Conservation (phyloP, 2,329 filamentous ascomycete species). For the Ophioceras dolichostomum region DNA sequence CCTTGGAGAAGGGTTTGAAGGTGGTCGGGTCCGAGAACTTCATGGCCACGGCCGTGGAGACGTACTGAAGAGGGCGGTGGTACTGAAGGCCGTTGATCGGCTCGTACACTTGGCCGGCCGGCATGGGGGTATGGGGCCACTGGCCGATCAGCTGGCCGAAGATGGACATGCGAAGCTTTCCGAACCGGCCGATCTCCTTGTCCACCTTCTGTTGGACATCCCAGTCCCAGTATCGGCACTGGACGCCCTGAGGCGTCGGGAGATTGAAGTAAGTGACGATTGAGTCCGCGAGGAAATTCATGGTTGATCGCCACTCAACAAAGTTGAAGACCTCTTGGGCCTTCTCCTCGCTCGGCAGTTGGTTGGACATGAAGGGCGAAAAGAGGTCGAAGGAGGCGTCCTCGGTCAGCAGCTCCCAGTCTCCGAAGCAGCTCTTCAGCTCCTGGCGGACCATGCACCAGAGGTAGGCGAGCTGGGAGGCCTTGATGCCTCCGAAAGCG, state of each 20-base stretch:
- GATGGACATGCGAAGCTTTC: neutral
- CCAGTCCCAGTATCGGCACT: constrained; percentile 3
- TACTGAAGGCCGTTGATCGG: neutral
- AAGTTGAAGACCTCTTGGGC: constrained; percentile 1
- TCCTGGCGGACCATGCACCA: constrained; percentile 1
- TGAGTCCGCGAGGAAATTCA: constrained; percentile 1
- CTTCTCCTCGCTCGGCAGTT: neutral
- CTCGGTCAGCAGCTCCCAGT: constrained; percentile 1
- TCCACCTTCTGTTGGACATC: neutral
- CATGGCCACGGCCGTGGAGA: neutral
- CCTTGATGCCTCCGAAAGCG: neutral
- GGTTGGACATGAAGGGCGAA: no score
- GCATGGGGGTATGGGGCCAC: constrained; percentile 1
- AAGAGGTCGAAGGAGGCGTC: no score
- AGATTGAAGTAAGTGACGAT: neutral
- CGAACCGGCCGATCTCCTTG: neutral
- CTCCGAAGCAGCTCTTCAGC: neutral
- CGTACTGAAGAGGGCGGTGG: constrained; percentile 1
- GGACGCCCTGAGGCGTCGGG: neutral
- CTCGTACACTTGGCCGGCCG: neutral
- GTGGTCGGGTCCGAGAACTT: no score
- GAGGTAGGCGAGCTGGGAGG: neutral
- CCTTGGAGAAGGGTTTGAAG: no score
- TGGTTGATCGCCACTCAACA: constrained; percentile 2
- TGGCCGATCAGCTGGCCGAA: neutral